Conservation (phyloP, 1,139 yeast genomes). For the Zygoascus meyerae region DNA sequence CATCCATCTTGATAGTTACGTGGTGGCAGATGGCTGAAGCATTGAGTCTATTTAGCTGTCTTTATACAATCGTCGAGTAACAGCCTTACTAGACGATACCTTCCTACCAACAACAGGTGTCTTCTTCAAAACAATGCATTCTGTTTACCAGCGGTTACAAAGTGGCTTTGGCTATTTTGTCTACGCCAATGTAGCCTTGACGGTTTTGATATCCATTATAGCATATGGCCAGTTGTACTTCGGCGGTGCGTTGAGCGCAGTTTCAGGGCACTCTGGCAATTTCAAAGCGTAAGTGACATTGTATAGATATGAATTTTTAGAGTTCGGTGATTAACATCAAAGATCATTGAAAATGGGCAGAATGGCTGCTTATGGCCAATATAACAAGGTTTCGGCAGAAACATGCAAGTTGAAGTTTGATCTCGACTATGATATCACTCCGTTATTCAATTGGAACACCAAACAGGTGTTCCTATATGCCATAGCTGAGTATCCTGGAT, state of each 20-base stretch:
- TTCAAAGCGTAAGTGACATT: slow-evolving; percentile 2
- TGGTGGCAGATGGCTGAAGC: no score
- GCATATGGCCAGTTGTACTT: slow-evolving; percentile 28
- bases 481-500: slow-evolving; percentile 82
- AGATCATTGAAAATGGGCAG: slow-evolving; percentile 1
- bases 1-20: slow-evolving; percentile 6
- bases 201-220: slow-evolving; percentile 26
- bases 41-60: no score
- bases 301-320: background rate
- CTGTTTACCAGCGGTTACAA: slow-evolving; percentile 24
- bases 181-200: slow-evolving; percentile 26
- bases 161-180: slow-evolving; percentile 29
- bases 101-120: no score
- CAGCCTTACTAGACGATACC: no score
- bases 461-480: slow-evolving; percentile 87
- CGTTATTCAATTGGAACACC: slow-evolving; percentile 93
- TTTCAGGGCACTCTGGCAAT: background rate
- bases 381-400: slow-evolving; percentile 37
- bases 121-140: slow-evolving; percentile 15
- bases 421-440: slow-evolving; percentile 58
- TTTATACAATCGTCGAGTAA: no score
- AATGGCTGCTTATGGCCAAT: slow-evolving; percentile 9
- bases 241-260: slow-evolving; percentile 19
- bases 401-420: slow-evolving; percentile 70
- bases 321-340: background rate